A percentile compares a stretch with the other conserved stretches of the same genome.
These are phyloP conservation scores for Sequoia sempervirens DNA, from an alignment of 75 land plant genomes.

Conservation along the genomic window DNA sequence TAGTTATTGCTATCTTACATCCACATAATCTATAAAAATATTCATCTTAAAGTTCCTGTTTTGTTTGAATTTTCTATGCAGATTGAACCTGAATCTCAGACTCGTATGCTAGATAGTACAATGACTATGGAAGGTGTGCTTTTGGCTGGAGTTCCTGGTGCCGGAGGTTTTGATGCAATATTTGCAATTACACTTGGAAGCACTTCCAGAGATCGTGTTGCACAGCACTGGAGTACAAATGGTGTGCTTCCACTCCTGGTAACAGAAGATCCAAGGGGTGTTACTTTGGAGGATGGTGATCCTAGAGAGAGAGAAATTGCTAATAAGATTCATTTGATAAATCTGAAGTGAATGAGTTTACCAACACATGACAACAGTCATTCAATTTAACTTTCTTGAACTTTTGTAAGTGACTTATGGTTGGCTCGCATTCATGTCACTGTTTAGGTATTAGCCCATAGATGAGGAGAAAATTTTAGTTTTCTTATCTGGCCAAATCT, in stretches of 20 bases:
- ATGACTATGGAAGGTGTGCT: constrained; percentile 86
- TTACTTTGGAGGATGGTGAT: constrained; percentile 61
- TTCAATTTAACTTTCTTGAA: not conserved
- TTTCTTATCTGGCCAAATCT: not conserved
- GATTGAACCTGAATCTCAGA: constrained; percentile 93
- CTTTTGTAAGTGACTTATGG: too few species aligned
- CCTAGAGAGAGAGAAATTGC: constrained; percentile 54
- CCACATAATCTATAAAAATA: not conserved
- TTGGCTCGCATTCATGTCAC: not conserved
- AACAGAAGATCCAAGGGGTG: constrained; percentile 81
- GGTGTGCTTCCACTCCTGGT: constrained; percentile 77
- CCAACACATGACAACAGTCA: not conserved
- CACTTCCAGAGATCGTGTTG: constrained; percentile 34
- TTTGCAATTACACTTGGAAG: constrained; percentile 84
- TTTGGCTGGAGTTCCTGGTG: constrained; percentile 97
- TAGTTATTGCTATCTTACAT: not conserved
- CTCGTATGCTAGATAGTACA: constrained; percentile 66
- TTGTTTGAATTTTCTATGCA: constrained; percentile 23
- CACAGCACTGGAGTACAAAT: constrained; percentile 58
- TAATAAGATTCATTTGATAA: constrained; percentile 33
- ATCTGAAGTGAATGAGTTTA: constrained; percentile 16
- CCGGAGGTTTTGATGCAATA: constrained; percentile 96
- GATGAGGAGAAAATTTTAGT: not conserved
- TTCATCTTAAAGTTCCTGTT: not conserved
- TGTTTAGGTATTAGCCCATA: not conserved